phyloP scores from a whole-genome alignment of 202 grass and related monocot species.

The Sporobolus alterniflorus region DNA sequence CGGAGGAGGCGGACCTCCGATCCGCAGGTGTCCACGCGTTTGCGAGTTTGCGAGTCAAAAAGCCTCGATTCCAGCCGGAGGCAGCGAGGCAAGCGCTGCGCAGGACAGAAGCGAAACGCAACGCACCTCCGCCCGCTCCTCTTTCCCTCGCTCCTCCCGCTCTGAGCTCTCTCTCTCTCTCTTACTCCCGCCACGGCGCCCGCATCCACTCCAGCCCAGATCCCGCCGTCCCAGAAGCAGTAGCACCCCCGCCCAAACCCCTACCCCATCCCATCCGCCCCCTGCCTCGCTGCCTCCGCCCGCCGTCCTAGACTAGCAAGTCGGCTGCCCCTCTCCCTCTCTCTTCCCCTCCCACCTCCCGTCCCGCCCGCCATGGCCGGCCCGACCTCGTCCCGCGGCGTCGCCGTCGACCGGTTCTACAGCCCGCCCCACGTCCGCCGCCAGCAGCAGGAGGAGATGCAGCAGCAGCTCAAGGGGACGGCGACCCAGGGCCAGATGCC shows the following conservation, averaged over 20 bases:
- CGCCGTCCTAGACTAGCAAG: neutral
- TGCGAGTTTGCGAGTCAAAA: too few relatives aligned
- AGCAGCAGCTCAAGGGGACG: conserved; percentile 20
- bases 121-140: too few relatives aligned
- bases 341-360: neutral
- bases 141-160: too few relatives aligned
- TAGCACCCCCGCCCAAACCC: conserved; percentile 31
- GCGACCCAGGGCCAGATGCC: conserved; percentile 9
- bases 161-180: neutral
- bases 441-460: conserved; percentile 60
- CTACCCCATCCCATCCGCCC: neutral
- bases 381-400: conserved; percentile 35
- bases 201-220: conserved; percentile 25
- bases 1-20: too few relatives aligned
- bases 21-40: too few relatives aligned
- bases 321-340: neutral
- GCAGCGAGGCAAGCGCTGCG: too few relatives aligned
- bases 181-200: conserved; percentile 34
- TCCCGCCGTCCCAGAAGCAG: conserved; percentile 33
- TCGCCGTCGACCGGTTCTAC: conserved; percentile 69
- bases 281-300: neutral
- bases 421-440: conserved; percentile 67
- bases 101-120: too few relatives aligned
- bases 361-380: conserved; percentile 35
- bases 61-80: too few relatives aligned